Percentiles rank a stretch among this genome's conserved stretches.
Evolutionary conservation across 495 filamentous ascomycete species (phyloP).

Genomic region (Glarea lozoyensis): DNA sequence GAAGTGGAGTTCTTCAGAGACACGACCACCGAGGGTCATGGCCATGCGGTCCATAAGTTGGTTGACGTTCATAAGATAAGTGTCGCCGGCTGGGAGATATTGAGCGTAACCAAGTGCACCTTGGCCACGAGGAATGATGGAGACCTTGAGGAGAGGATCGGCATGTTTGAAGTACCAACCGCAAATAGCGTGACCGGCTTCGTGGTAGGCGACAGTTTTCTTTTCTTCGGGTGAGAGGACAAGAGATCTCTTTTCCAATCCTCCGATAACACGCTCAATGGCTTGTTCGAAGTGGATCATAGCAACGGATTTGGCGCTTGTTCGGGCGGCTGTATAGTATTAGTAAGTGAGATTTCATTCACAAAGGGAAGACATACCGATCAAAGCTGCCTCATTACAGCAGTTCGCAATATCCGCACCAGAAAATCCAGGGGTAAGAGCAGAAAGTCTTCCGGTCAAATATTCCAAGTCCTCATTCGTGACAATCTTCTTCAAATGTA

Average conservation of each 20-base stretch:
- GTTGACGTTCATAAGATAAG: conserved; percentile 87
- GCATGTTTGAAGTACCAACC: conserved; percentile 97
- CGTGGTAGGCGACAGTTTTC: conserved; percentile 91
- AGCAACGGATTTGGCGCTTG: conserved; percentile 62
- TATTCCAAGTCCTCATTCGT: conserved; percentile 83
- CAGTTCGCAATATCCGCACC: conserved; percentile 98
- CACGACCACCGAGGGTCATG: conserved; percentile 92
- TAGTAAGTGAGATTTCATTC: conserved; percentile 17
- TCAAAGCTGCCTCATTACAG: conserved; percentile 92
- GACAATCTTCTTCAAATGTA: conserved; percentile 87
- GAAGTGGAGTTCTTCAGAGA: conserved; percentile 93
- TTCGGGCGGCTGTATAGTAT: conserved; percentile 62
- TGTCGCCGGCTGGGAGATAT: conserved; percentile 83
- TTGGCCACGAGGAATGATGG: conserved; percentile 92
- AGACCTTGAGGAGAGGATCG: conserved; percentile 94
- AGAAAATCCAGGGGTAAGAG: conserved; percentile 90
- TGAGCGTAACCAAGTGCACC: conserved; percentile 94
- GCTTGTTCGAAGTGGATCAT: conserved; percentile 95
- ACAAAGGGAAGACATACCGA: conserved; percentile 55
- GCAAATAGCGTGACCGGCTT: conserved; percentile 96
- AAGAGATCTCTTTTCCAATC: conserved; percentile 90
- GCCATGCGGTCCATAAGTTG: conserved; percentile 99
- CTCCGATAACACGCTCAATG: conserved; percentile 93
- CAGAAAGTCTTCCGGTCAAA: conserved; percentile 76
- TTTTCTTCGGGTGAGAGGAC: conserved; percentile 91